phyloP scores from a whole-genome alignment of 1,139 yeast species.

The Candida smagusa region DNA sequence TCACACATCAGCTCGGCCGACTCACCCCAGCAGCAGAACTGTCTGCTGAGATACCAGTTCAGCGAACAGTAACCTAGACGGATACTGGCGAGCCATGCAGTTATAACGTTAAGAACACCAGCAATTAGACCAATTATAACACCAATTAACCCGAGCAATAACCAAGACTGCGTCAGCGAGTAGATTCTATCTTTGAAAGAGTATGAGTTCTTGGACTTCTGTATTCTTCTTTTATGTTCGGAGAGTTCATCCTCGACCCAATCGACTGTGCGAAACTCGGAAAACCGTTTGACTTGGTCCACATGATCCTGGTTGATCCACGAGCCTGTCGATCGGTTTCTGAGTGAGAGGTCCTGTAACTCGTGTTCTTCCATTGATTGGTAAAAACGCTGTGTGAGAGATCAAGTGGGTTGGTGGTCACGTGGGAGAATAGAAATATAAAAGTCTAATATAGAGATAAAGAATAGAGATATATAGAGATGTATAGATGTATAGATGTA shows the following conservation, averaged over 20 bases:
- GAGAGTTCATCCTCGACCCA: conserved; percentile 77
- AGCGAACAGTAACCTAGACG: conserved; percentile 73
- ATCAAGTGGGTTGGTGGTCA: not conserved
- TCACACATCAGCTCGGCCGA: conserved; percentile 33
- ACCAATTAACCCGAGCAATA: conserved; percentile 74
- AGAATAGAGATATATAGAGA: too few species aligned
- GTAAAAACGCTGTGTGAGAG: not conserved
- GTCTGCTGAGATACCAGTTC: conserved; percentile 66
- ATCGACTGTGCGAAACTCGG: conserved; percentile 69
- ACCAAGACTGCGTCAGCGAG: conserved; percentile 65
- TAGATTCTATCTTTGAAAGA: conserved; percentile 27
- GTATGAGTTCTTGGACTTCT: conserved; percentile 16
- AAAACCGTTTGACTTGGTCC: conserved; percentile 44
- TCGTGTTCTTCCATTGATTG: conserved; percentile 5
- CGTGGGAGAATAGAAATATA: too few species aligned
- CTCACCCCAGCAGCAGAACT: conserved; percentile 79
- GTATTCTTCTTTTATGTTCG: conserved; percentile 46
- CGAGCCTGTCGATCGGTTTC: conserved; percentile 31
- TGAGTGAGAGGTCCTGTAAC: conserved; percentile 3
- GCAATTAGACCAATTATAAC: conserved; percentile 77
- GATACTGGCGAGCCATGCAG: conserved; percentile 82
- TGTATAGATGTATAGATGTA: too few species aligned
- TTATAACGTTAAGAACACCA: conserved; percentile 71
- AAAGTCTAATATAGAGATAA: too few species aligned
- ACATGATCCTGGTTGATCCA: conserved; percentile 39